Evolutionary conservation across 495 filamentous ascomycete species (phyloP), one percentile per base, ranked within the genome.

Genomic region (Friedmanniomyces simplex): DNA sequence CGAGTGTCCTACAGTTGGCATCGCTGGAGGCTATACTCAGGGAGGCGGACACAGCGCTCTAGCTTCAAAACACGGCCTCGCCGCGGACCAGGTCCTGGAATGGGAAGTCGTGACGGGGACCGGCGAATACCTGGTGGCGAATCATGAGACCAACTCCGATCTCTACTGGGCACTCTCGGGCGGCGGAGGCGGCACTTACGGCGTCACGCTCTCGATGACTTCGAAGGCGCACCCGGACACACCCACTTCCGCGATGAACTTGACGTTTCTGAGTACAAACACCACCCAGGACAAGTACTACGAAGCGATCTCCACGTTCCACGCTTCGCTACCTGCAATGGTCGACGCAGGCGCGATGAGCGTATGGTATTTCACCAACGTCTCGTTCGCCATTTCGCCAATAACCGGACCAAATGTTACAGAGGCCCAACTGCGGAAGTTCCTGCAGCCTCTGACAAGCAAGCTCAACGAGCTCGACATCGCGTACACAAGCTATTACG

Each of bases 261-360:
- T 63, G 41, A 63, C 60, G 1, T 63, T 59, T 26, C 34, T 46
- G 18, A 59, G 50, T 18, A 14, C 39, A 7, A 55, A 55, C 30
- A 59, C 49, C 22, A 39, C 68, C 2, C 60, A 66, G n/a, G 74
- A 79, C 24, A 68, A 61, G 0, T 79, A 74, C 67, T 82, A 68
- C 42, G 46, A 68, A 11, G 69, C 71, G 0, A 59, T 77, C 22
- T 39, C 48, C 63, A 0, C 52, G 47, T 80, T 72, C 54, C 73
- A 77, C 39, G 52, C 64, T 0, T 52, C 47, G 3, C 66, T 81
- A 0, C 72, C 76, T 5, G 59, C 62, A 6, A 70, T 81, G 26
- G 71, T 76, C 0, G 79, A 82, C 61, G 69, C 74, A 0, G 79
- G 79, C n/a, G 72, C 70, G n/a, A 77, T 76, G 64, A 72, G 69